Conservation (phyloP, 768 basidiomycete species). For the Dentipellis sp. region DNA sequence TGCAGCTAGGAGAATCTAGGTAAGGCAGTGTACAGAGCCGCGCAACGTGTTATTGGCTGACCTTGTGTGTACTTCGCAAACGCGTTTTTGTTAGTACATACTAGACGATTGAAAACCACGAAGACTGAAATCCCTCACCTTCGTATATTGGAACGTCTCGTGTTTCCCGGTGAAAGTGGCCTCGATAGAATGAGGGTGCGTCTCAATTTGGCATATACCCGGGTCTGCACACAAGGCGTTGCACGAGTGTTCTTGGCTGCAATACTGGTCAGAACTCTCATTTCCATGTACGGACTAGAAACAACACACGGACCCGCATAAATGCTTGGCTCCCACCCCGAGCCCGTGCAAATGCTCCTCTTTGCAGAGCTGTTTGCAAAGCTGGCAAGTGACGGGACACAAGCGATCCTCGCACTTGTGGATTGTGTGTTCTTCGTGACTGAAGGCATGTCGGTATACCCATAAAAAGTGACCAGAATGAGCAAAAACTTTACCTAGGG, state of each 20-base stretch:
- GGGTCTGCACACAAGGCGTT: constrained; percentile 28
- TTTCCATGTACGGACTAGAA: no score
- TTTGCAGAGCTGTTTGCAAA: constrained; percentile 48
- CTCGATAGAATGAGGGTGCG: constrained; percentile 47
- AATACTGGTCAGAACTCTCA: neutral
- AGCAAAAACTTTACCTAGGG: neutral
- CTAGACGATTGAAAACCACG: neutral
- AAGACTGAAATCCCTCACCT: constrained; percentile 26
- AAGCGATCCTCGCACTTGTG: constrained; percentile 44
- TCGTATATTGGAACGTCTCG: constrained; percentile 57
- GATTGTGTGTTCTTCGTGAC: constrained; percentile 33
- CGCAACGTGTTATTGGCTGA: constrained; percentile 13
- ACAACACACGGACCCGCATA: constrained; percentile 41
- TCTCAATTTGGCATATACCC: constrained; percentile 54
- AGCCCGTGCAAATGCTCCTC: constrained; percentile 44
- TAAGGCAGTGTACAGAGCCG: neutral
- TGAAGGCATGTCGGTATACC: constrained; percentile 13
- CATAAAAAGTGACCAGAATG: neutral
- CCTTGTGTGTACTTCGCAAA: constrained; percentile 43
- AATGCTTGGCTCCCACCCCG: constrained; percentile 29
- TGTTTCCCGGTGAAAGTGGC: constrained; percentile 52
- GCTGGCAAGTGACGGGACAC: constrained; percentile 44
- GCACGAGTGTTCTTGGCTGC: constrained; percentile 46
- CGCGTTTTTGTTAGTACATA: neutral
- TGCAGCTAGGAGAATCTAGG: constrained; percentile 24